Evolutionary conservation across 1,139 yeast species (phyloP), one percentile per base, ranked within the genome.

Genomic region (Pichia sp.): DNA sequence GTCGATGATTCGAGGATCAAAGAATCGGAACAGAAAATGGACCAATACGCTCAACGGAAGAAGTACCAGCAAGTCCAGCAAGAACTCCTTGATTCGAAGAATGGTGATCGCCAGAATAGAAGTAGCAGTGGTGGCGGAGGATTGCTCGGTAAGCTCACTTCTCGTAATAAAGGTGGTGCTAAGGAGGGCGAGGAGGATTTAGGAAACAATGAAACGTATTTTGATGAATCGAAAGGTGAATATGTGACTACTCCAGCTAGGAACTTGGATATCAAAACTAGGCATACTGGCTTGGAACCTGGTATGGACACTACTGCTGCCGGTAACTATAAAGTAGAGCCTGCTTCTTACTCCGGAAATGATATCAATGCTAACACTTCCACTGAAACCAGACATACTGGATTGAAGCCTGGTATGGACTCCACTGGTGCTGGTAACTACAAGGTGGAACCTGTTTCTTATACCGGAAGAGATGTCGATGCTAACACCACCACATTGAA

Each of bases 1-100:
- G 32, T 54, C 9, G 30, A 39, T 10, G 40, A 43, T 7, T 36
- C 35, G 7, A 53, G 52, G 15, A 44, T 53, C 19, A 39, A 25
- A 8, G 31, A 34, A 18, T 41, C 48, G 6, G 40, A 45, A 11
- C 24, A 36, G 19, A 46, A 34, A 32, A 19, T 42, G 8, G 35
- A 19, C 17, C 36, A 35, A 17, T n/a, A 35, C 12, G 20, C 36
- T n/a, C 22, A 24, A 11, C 32, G 33, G 15, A 21, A 21, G 7
- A 30, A 4, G 11, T 18, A 18, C 18, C 18, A 26, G 15, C 18
- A 26, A 26, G 5, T 18, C 5, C 30, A 26, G 9, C 30, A 4
- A 14, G 30, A 14, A 26, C 10, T 26, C n/a, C 2, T 3, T 25
- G 28, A 25, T 25, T 9, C 28, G 17, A 28, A 36, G 7, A 3